Conservation (phyloP, 2,329 filamentous ascomycete genomes). For the Xylaria hypoxylon region DNA sequence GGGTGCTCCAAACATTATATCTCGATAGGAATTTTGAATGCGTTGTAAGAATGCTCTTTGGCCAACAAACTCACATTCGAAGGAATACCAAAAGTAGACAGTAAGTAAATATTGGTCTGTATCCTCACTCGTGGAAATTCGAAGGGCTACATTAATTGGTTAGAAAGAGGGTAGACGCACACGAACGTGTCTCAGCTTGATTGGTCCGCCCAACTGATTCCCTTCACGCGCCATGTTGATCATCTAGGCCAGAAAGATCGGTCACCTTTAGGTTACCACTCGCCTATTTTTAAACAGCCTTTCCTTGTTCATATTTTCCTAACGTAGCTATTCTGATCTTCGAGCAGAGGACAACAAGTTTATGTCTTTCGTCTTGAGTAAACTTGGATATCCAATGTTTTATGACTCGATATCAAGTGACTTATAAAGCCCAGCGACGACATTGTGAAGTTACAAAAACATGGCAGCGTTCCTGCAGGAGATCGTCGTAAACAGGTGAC, state of each 20-base stretch:
- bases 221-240: neutral
- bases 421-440: neutral
- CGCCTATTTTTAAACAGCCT: neutral
- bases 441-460: neutral
- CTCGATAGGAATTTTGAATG: too few relatives aligned
- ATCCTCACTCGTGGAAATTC: too few relatives aligned
- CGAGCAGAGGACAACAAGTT: neutral
- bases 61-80: too few relatives aligned
- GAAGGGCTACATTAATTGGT: too few relatives aligned
- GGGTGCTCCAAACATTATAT: too few relatives aligned
- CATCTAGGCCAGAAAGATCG: neutral
- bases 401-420: neutral
- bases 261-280: neutral
- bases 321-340: neutral
- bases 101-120: too few relatives aligned
- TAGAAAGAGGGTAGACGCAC: neutral
- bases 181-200: constrained; percentile 20
- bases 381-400: neutral
- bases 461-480: constrained; percentile 6
- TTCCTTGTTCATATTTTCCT: neutral
- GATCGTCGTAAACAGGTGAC: neutral
- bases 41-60: too few relatives aligned
- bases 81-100: too few relatives aligned
- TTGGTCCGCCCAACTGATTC: constrained; percentile 6
- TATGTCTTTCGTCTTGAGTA: neutral